Base-by-base conservation (phyloP, 2,329 filamentous ascomycete species). In the Juglanconis oblonga region DNA sequence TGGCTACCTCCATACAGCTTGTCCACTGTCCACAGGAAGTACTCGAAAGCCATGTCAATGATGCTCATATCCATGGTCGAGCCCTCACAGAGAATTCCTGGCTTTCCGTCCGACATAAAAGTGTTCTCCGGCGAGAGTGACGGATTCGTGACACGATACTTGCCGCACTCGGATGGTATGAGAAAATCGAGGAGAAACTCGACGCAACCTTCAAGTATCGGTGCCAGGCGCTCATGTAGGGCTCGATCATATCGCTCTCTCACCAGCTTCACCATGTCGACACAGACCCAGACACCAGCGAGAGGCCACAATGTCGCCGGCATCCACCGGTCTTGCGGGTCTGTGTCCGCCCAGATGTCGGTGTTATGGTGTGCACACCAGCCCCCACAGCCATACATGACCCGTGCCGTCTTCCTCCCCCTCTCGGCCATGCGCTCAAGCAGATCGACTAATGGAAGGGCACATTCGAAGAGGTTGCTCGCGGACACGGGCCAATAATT, bases 1-100 rank as follows among this genome's bases (percentile, higher is more conserved):
- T 58, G 44, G 1, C 54, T 17, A 11, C 55, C 54, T 14, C 49
- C 52, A 35, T 60, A 47, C 31, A 67, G 61, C 44, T 62, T 61
- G 8, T 64, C 47, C 13, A 58, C 59, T 35, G 66, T 67, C 69
- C 67, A 70, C 1, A 69, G 54, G 53, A 66, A 70, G 32, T 66
- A 58, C 7, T 68, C 64, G 17, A 70, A 64, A 35, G 62, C 63
- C 53, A 61, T 61, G 8, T 70, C 66, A 5, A 79, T 67, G 6
- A 81, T 76, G 50, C 77, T 74, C 13, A 75, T 76, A 55, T 82
- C 80, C 61, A 81, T 80, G 3, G 75, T 75, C 0, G 79, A 76
- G 1, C 77, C 77, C 64, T 79, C 77, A 51, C 72, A 75, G 3
- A 74, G 68, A n/a, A 68, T 72, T 32, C 67, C 74, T 36, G 71